phyloP scores from a whole-genome alignment of 495 filamentous ascomycete genomes.

The Platismatia glauca region DNA sequence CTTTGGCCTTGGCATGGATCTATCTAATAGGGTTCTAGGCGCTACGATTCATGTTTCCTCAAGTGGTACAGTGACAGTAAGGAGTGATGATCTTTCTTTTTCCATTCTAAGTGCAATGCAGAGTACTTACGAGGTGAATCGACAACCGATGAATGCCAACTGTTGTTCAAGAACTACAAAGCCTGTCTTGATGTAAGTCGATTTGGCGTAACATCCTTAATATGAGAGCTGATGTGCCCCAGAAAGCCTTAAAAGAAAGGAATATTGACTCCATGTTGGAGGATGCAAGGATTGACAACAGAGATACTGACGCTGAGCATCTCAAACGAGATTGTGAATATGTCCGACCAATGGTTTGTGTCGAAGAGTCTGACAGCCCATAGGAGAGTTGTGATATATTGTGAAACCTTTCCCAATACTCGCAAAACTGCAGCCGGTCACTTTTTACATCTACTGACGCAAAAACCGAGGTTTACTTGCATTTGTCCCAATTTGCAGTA shows the following conservation, averaged over 20 bases:
- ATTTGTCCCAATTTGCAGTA: too few species aligned
- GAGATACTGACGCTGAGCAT: conserved; percentile 67
- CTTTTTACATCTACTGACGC: too few species aligned
- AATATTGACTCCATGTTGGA: conserved; percentile 83
- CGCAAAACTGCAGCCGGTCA: too few species aligned
- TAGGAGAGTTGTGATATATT: too few species aligned
- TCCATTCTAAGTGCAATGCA: conserved; percentile 28
- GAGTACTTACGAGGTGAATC: conserved; percentile 80
- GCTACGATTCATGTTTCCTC: conserved; percentile 86
- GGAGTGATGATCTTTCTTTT: conserved; percentile 23
- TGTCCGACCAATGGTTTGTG: too few species aligned
- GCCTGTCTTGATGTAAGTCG: conserved; percentile 61
- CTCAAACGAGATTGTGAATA: conserved; percentile 44
- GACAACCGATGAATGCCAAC: conserved; percentile 71
- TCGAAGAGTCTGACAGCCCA: too few species aligned
- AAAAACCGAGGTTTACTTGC: too few species aligned
- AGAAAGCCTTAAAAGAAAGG: conserved; percentile 74
- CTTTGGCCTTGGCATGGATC: not conserved
- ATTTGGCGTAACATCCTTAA: not conserved
- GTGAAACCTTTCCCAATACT: too few species aligned
- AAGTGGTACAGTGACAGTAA: conserved; percentile 96
- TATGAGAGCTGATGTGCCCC: conserved; percentile 8
- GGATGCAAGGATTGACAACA: conserved; percentile 72
- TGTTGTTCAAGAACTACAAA: conserved; percentile 79
- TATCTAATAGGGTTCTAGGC: conserved; percentile 39